These are phyloP conservation scores for Erythrophleum fordii DNA, from an alignment of 306 rosid species.

Conservation along the genomic window DNA sequence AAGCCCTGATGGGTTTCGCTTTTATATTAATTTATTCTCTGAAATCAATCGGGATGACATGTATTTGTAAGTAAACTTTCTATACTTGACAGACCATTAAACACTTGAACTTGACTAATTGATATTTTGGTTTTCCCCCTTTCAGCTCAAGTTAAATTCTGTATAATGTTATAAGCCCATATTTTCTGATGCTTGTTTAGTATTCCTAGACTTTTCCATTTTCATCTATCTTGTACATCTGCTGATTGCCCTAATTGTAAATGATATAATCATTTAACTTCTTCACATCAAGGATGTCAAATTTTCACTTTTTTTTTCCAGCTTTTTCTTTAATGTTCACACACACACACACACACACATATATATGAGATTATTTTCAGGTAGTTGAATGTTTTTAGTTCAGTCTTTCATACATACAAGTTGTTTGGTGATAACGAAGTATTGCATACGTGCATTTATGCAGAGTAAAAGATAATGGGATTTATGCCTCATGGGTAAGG, in stretches of 20 bases:
- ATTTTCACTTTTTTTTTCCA: not conserved
- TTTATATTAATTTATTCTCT: conserved; percentile 72
- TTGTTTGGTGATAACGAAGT: conserved; percentile 18
- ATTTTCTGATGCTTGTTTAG: conserved; percentile 9
- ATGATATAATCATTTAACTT: conserved; percentile 4
- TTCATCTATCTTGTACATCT: conserved; percentile 20
- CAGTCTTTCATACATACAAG: conserved; percentile 7
- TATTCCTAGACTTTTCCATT: conserved; percentile 17
- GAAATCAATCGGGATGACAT: conserved; percentile 66
- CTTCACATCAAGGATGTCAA: not conserved
- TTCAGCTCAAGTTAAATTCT: not conserved
- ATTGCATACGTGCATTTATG: conserved; percentile 34
- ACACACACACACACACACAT: no score
- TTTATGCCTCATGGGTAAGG: conserved; percentile 71
- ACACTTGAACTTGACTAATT: not conserved
- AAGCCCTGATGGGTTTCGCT: conserved; percentile 93
- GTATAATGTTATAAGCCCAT: not conserved
- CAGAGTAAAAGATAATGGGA: conserved; percentile 72
- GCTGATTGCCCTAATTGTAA: not conserved
- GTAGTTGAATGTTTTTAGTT: conserved; percentile 20
- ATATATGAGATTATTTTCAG: not conserved
- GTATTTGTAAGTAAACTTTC: conserved; percentile 69
- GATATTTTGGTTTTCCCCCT: not conserved
- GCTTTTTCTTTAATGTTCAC: conserved; percentile 9
- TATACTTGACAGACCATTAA: not conserved